Evolutionary conservation across 2,329 filamentous ascomycete genomes (phyloP).

Genomic region (Hypoxylon sp.): DNA sequence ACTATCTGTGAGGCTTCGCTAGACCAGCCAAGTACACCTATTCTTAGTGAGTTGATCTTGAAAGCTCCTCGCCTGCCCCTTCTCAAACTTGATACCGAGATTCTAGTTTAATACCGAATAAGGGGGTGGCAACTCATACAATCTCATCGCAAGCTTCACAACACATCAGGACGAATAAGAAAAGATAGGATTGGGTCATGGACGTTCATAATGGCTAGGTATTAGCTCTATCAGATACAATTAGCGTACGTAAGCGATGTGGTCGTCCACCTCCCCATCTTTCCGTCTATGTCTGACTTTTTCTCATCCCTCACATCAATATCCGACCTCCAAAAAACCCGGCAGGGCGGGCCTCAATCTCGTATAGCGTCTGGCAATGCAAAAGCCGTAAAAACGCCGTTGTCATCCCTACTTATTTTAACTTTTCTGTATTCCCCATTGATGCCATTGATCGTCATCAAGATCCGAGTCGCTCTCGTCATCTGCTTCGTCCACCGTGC

Average conservation of each 20-base stretch:
- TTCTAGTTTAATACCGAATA: not conserved
- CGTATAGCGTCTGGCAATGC: constrained; percentile 25
- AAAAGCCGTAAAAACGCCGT: constrained; percentile 33
- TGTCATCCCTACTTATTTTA: constrained; percentile 16
- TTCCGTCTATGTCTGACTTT: constrained; percentile 10
- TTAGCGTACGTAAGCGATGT: constrained; percentile 28
- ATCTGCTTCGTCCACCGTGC: constrained; percentile 34
- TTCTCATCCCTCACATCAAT: constrained; percentile 9
- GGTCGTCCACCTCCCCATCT: constrained; percentile 18
- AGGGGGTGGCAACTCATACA: not conserved
- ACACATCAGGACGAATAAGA: not conserved
- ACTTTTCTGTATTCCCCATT: constrained; percentile 41
- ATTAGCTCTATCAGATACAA: constrained; percentile 39
- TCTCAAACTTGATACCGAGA: not conserved
- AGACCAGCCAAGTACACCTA: not conserved
- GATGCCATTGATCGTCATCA: constrained; percentile 11
- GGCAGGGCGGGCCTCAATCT: constrained; percentile 33
- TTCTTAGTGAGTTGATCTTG: not conserved
- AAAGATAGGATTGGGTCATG: constrained; percentile 23
- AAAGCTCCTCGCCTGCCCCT: not conserved
- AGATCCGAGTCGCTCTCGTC: constrained; percentile 17
- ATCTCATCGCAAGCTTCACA: not conserved
- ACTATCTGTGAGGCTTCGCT: not conserved
- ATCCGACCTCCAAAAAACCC: constrained; percentile 15
- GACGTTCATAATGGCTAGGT: constrained; percentile 28